phyloP scores from a whole-genome alignment of 2,329 filamentous ascomycete genomes.

The Zymoseptoria ardabiliae region DNA sequence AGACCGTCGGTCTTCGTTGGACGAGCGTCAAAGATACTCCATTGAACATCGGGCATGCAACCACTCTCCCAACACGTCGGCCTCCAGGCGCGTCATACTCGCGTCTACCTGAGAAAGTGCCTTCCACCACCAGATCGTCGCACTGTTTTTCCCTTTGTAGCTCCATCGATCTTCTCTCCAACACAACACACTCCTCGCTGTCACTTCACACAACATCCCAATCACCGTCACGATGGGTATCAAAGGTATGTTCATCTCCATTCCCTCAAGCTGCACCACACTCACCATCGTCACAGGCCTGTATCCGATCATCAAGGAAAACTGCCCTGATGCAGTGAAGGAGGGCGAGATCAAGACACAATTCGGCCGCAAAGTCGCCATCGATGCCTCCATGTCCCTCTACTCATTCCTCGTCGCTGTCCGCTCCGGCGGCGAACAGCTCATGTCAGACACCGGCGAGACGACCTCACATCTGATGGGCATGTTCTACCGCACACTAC shows the following conservation, averaged over 20 bases:
- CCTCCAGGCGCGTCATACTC: too few relatives aligned
- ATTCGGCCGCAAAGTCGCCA: slow-evolving; percentile 83
- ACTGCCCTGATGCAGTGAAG: slow-evolving; percentile 92
- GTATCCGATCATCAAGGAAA: slow-evolving; percentile 45
- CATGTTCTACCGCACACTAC: slow-evolving; percentile 97
- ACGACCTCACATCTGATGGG: slow-evolving; percentile 98
- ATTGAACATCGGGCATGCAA: too few relatives aligned
- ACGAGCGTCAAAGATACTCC: too few relatives aligned
- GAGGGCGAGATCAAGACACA: slow-evolving; percentile 98
- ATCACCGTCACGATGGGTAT: slow-evolving; percentile 29
- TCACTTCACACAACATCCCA: neutral
- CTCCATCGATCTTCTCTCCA: too few relatives aligned
- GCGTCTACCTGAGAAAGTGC: too few relatives aligned
- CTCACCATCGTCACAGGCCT: slow-evolving; percentile 27
- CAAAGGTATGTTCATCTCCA: slow-evolving; percentile 24
- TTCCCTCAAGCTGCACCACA: neutral
- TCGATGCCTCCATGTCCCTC: slow-evolving; percentile 76
- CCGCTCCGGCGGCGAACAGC: slow-evolving; percentile 89
- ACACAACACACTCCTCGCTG: too few relatives aligned
- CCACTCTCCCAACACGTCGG: too few relatives aligned
- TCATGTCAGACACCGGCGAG: slow-evolving; percentile 90
- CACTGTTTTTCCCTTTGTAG: too few relatives aligned
- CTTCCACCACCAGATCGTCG: too few relatives aligned
- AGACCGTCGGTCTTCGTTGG: too few relatives aligned
- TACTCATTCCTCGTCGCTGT: slow-evolving; percentile 98